phyloP scores from a whole-genome alignment of 2,329 filamentous ascomycete species.

The Aspergillus sp. region DNA sequence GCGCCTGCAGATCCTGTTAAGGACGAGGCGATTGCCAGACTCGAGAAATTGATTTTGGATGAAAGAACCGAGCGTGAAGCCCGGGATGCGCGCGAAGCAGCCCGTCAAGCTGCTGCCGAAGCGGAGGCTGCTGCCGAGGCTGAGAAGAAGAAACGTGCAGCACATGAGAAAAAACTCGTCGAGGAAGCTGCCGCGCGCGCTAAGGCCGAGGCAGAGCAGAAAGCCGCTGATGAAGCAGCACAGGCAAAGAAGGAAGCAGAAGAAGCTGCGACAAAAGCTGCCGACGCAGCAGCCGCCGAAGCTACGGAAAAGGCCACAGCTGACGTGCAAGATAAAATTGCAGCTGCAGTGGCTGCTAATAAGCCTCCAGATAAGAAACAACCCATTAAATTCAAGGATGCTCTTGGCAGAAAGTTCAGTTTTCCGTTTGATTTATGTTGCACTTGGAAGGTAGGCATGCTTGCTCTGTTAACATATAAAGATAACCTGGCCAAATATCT shows the following conservation, averaged over 20 bases:
- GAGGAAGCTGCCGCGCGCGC: slow-evolving; percentile 49
- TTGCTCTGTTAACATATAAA: slow-evolving; percentile 20
- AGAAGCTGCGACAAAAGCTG: slow-evolving; percentile 40
- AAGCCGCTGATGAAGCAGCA: slow-evolving; percentile 49
- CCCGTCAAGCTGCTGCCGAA: slow-evolving; percentile 46
- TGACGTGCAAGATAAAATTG: slow-evolving; percentile 13
- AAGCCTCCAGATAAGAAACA: slow-evolving; percentile 59
- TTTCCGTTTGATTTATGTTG: slow-evolving; percentile 85
- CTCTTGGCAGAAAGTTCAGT: slow-evolving; percentile 85
- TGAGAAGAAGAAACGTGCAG: slow-evolving; percentile 36
- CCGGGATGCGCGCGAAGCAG: slow-evolving; percentile 38
- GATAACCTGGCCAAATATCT: neutral
- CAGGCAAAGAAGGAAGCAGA: slow-evolving; percentile 47
- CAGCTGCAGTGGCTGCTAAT: slow-evolving; percentile 34
- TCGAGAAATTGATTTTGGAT: slow-evolving; percentile 57
- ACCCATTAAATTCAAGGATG: slow-evolving; percentile 88
- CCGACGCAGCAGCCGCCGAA: slow-evolving; percentile 41
- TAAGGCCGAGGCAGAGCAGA: slow-evolving; percentile 48
- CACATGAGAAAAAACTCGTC: slow-evolving; percentile 43
- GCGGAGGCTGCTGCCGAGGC: slow-evolving; percentile 50
- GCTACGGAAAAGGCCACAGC: slow-evolving; percentile 26
- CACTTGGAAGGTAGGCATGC: slow-evolving; percentile 70
- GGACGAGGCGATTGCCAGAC: slow-evolving; percentile 59
- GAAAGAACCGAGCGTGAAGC: slow-evolving; percentile 44
- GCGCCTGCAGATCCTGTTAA: slow-evolving; percentile 48